Base-by-base conservation (phyloP, 1,284 basidiomycete species). In the Microbotryum violaceum region DNA sequence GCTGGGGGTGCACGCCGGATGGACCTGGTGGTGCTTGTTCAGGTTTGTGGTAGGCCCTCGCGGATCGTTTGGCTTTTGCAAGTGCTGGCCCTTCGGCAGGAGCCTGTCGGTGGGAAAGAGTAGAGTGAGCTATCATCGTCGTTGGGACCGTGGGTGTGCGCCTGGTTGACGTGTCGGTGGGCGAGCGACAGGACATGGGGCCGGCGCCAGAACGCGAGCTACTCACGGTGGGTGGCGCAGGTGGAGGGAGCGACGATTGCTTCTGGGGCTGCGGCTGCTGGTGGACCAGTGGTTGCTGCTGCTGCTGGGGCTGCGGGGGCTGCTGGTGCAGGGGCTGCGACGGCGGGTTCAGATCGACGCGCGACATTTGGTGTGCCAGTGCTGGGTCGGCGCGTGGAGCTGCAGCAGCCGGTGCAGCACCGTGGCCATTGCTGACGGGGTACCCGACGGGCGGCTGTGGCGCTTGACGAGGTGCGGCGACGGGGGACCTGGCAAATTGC, bases 31-130 rank as follows among this genome's bases (percentile, higher is more conserved):
- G 49, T 31, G 37, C 27, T 25, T 48, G 23, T 52, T 45, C 45
- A 29, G 56, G 21, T 57, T 59, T 55, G 49, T 65, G 66, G 54
- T 65, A 68, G 49, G 63, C 64, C 44, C 64, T 57, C 33, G 66
- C 64, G 12, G 58, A 58, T 31, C 64, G 56, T 56, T 65, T 62
- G 16, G 33, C 49, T 42, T 60, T 57, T 7, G 59, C 50, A 18
- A 61, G n/a, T 9, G 25, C 29, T 45, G 58, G 27, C 3, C 20
- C 49, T 50, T 56, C 46, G 44, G 50, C 51, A n/a, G 27, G 27
- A 33, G 25, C 51, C 51, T 53, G 51, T 25, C 21, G 25, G 16
- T 14, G n/a, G 4, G 10, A 31, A 23, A 33, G 21, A 20, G n/a
- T 23, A 12, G 48, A 31, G 31, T 31, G 31, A 31, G 31, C 20